Conservation (phyloP, 208 protist genomes). For the Leishmania arabica region DNA sequence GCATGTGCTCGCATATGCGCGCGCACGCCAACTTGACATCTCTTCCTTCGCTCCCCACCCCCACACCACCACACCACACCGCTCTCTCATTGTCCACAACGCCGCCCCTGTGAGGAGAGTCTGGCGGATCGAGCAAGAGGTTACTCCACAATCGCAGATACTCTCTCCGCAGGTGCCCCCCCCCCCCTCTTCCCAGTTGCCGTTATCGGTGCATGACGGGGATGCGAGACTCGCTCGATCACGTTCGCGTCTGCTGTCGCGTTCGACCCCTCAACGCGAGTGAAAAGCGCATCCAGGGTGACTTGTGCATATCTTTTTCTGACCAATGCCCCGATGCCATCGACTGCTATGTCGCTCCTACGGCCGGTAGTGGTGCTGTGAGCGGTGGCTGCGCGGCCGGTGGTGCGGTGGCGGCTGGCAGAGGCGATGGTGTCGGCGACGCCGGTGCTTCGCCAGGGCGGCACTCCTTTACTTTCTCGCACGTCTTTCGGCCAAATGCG, state of each 20-base stretch:
- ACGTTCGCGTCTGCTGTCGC: constrained; percentile 57
- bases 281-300: constrained; percentile 29
- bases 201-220: constrained; percentile 15
- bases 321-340: constrained; percentile 12
- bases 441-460: not conserved
- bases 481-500: constrained; percentile 51
- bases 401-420: not conserved
- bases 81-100: not conserved
- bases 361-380: not conserved
- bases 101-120: not conserved
- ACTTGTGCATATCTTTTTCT: constrained; percentile 22
- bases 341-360: constrained; percentile 13
- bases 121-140: not conserved
- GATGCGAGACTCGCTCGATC: constrained; percentile 29
- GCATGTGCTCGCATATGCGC: not conserved
- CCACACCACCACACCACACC: too few relatives aligned
- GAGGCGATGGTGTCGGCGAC: not conserved
- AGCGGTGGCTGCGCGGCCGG: not conserved
- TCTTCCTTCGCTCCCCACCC: not conserved
- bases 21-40: not conserved
- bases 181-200: not conserved
- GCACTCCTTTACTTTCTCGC: constrained; percentile 66
- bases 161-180: not conserved
- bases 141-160: not conserved
- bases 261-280: constrained; percentile 39